Evolutionary conservation across 805 yeast species (phyloP).

Genomic region (Starmerella sp.): DNA sequence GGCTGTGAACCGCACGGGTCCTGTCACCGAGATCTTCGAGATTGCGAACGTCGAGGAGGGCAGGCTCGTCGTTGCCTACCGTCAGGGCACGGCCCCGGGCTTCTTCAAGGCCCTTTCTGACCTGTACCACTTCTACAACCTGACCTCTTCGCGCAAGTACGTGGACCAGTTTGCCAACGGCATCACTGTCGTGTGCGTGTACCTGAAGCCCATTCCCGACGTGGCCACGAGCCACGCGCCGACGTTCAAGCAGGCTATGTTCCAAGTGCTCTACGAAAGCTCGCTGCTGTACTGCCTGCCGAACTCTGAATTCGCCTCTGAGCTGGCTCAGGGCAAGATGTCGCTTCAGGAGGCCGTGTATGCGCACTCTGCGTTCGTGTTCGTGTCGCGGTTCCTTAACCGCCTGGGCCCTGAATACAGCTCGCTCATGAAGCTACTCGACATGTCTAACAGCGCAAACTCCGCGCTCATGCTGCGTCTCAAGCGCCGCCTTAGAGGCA

Average conservation of each 20-base stretch:
- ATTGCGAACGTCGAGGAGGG: constrained; percentile 72
- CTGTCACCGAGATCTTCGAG: constrained; percentile 79
- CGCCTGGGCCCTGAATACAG: constrained; percentile 84
- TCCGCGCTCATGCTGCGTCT: constrained; percentile 67
- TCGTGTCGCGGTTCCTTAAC: constrained; percentile 88
- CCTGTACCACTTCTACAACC: constrained; percentile 77
- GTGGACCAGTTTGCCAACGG: constrained; percentile 92
- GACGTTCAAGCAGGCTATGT: constrained; percentile 63
- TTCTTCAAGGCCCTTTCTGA: constrained; percentile 80
- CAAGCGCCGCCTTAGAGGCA: constrained; percentile 82
- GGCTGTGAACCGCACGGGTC: constrained; percentile 71
- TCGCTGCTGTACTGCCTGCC: constrained; percentile 87
- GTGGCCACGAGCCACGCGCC: constrained; percentile 20
- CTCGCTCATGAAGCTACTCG: constrained; percentile 53
- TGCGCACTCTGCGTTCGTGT: constrained; percentile 86
- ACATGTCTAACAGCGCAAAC: constrained; percentile 51
- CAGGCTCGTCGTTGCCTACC: constrained; percentile 79
- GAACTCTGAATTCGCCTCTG: constrained; percentile 62
- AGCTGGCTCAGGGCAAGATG: constrained; percentile 62
- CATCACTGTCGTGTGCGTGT: constrained; percentile 73
- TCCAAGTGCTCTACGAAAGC: constrained; percentile 88
- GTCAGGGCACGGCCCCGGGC: constrained; percentile 71
- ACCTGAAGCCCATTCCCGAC: constrained; percentile 51
- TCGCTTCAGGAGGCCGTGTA: constrained; percentile 91
- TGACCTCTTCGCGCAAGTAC: constrained; percentile 76